phyloP scores from a whole-genome alignment of 2,329 filamentous ascomycete species.

The Fusarium annulatum region DNA sequence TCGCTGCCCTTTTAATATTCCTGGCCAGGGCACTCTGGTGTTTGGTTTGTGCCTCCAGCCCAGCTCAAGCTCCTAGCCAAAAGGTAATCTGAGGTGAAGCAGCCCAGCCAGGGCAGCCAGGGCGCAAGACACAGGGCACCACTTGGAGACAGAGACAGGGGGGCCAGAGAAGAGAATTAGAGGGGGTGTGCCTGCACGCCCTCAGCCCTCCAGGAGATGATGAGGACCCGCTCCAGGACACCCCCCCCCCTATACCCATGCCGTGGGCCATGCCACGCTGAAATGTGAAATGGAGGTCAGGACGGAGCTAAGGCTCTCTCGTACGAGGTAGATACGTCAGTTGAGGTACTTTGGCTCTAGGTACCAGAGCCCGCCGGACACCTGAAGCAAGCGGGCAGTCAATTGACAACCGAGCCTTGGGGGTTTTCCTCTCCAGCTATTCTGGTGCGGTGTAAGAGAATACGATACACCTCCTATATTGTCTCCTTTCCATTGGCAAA shows the following conservation, averaged over 20 bases:
- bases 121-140: constrained; percentile 45
- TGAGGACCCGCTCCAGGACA: constrained; percentile 19
- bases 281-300: constrained; percentile 40
- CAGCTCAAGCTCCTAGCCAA: constrained; percentile 39
- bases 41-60: constrained; percentile 48
- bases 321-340: constrained; percentile 47
- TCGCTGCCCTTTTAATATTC: constrained; percentile 48
- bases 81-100: constrained; percentile 50
- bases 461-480: constrained; percentile 6
- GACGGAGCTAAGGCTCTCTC: constrained; percentile 27
- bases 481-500: neutral
- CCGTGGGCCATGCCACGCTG: constrained; percentile 16
- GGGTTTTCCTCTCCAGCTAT: constrained; percentile 10
- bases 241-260: constrained; percentile 6
- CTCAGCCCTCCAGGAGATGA: constrained; percentile 30
- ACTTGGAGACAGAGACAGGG: constrained; percentile 36
- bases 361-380: constrained; percentile 26
- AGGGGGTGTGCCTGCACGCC: constrained; percentile 19
- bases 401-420: constrained; percentile 5
- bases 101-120: constrained; percentile 43
- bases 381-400: constrained; percentile 36
- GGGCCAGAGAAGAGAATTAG: constrained; percentile 6
- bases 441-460: constrained; percentile 36
- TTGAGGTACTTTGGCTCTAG: constrained; percentile 39
- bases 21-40: constrained; percentile 39